phyloP scores from a whole-genome alignment of 31 red algal species.

The Asparagopsis taxiformis region DNA sequence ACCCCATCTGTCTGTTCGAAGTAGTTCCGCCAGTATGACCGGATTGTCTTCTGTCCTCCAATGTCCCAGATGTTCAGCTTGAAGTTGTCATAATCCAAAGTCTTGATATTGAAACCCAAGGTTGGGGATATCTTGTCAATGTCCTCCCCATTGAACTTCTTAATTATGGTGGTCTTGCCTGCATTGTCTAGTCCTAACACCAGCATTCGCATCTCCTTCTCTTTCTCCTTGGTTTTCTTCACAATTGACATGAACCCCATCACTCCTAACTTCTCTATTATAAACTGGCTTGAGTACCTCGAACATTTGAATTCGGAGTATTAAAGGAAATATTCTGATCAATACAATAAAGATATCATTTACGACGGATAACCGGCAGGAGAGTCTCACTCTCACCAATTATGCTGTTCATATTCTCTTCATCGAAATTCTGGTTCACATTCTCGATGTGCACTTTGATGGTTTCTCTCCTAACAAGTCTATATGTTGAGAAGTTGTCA shows the following conservation, averaged over 20 bases:
- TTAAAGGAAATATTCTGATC: too few relatives aligned
- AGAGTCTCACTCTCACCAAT: too few relatives aligned
- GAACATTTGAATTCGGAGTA: too few relatives aligned
- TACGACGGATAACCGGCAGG: too few relatives aligned
- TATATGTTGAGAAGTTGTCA: too few relatives aligned
- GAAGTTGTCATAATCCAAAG: slow-evolving; percentile 63
- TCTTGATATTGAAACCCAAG: slow-evolving; percentile 89
- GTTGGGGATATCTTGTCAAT: slow-evolving; percentile 81
- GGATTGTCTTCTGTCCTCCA: slow-evolving; percentile 93
- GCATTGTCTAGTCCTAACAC: slow-evolving; percentile 96
- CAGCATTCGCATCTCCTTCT: slow-evolving; percentile 89
- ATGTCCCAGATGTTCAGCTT: slow-evolving; percentile 98
- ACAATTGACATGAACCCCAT: slow-evolving; percentile 98
- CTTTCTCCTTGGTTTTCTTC: slow-evolving; percentile 72
- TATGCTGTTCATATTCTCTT: too few relatives aligned
- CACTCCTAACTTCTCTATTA: too few relatives aligned
- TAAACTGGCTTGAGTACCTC: too few relatives aligned
- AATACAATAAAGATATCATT: too few relatives aligned
- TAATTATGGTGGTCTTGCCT: slow-evolving; percentile 93
- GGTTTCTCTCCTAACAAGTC: too few relatives aligned
- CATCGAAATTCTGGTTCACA: too few relatives aligned
- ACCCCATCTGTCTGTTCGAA: slow-evolving; percentile 98
- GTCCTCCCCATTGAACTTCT: slow-evolving; percentile 76
- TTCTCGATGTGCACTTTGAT: too few relatives aligned
- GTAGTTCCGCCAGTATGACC: slow-evolving; percentile 98